Conservation (phyloP, 202 grass and related monocot species). For the Musa balbisiana region DNA sequence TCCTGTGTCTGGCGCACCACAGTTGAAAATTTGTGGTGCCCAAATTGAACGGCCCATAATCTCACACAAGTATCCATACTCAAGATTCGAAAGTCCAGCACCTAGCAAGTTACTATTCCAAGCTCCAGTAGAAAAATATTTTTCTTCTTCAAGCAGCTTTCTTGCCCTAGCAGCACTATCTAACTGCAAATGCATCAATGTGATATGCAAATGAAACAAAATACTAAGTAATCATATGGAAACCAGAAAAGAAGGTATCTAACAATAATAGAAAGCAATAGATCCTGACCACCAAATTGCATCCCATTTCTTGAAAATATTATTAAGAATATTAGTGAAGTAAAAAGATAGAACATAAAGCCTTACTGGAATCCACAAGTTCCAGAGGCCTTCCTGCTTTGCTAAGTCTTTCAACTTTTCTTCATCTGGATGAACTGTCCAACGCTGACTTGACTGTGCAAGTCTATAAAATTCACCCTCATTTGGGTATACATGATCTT, state of each 20-base stretch:
- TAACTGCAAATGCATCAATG: constrained; percentile 46
- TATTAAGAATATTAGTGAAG: not conserved
- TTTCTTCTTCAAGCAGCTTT: constrained; percentile 43
- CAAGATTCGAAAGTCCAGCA: constrained; percentile 85
- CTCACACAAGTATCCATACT: constrained; percentile 95
- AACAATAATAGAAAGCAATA: constrained; percentile 2
- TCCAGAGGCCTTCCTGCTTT: constrained; percentile 82
- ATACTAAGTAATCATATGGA: not conserved
- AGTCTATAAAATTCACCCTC: constrained; percentile 73
- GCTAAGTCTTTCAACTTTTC: constrained; percentile 71
- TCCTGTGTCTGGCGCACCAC: constrained; percentile 73
- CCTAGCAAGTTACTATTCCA: constrained; percentile 53
- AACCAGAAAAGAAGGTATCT: constrained; percentile 5
- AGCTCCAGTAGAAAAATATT: constrained; percentile 27
- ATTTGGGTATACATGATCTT: constrained; percentile 76
- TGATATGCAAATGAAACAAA: constrained; percentile 13
- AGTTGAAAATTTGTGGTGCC: constrained; percentile 97
- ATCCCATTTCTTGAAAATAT: constrained; percentile 1
- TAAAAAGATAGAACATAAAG: constrained; percentile 14
- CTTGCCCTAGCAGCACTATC: constrained; percentile 94
- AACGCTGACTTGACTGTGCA: constrained; percentile 64
- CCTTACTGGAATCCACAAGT: constrained; percentile 86
- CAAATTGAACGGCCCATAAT: constrained; percentile 88
- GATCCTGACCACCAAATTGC: not conserved
- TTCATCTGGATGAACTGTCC: constrained; percentile 89